These are phyloP conservation scores for Syzygium aromaticum DNA, from an alignment of 345 rosid genomes.

Conservation along the genomic window DNA sequence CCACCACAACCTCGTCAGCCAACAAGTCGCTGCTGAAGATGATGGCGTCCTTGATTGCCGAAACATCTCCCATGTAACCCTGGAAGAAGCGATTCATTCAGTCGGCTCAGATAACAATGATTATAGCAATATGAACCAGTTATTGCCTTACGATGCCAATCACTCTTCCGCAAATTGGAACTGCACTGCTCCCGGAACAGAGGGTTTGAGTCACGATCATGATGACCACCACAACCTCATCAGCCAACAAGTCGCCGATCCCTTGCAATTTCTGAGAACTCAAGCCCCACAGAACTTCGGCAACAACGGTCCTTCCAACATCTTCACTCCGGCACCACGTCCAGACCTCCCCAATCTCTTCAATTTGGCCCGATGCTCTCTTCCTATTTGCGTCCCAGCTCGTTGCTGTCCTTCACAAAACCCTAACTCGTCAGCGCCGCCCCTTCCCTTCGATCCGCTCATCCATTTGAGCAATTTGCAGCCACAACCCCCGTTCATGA, in stretches of 20 bases:
- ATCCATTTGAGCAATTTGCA: not conserved
- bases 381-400: not conserved
- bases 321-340: constrained; percentile 1
- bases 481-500: not conserved
- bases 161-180: not conserved
- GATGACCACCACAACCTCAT: not conserved
- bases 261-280: not conserved
- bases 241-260: not conserved
- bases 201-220: not conserved
- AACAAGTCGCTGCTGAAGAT: too few relatives aligned
- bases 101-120: too few relatives aligned
- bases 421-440: not conserved
- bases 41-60: too few relatives aligned
- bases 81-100: too few relatives aligned
- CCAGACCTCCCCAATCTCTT: constrained; percentile 66
- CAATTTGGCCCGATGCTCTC: constrained; percentile 7
- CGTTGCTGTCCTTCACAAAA: not conserved
- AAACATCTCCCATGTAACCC: too few relatives aligned
- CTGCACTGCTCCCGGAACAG: not conserved
- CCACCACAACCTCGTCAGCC: too few relatives aligned
- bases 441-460: not conserved
- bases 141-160: too few relatives aligned
- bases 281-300: not conserved
- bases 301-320: not conserved
- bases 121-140: not conserved